Percentiles rank a stretch among this genome's conserved stretches.
phyloP scores from a whole-genome alignment of 805 yeast genomes.

The Metschnikowia hibisci region DNA sequence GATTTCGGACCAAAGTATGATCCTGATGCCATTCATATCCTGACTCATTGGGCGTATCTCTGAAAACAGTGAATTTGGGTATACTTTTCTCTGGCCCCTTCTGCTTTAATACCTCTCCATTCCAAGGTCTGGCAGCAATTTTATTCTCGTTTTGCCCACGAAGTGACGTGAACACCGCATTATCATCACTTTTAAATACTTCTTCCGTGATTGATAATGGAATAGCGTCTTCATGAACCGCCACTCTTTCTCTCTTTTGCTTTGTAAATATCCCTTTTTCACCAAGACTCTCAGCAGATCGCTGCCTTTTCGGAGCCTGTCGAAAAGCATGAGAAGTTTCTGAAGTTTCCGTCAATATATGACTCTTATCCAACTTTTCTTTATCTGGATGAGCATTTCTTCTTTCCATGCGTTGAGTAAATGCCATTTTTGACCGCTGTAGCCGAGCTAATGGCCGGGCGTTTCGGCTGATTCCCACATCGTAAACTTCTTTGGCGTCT shows the following conservation, averaged over 20 bases:
- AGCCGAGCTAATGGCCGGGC: conserved; percentile 61
- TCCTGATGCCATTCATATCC: conserved; percentile 10
- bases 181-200: conserved; percentile 24
- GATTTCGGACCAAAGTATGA: conserved; percentile 47
- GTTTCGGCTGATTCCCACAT: conserved; percentile 49
- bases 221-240: conserved; percentile 27
- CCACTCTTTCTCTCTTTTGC: conserved; percentile 34
- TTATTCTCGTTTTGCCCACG: conserved; percentile 63
- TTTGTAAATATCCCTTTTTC: conserved; percentile 1
- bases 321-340: no score
- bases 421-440: conserved; percentile 37
- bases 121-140: conserved; percentile 53
- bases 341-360: no score
- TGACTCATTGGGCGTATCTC: conserved; percentile 10
- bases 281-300: no score
- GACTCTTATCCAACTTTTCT: neutral
- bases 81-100: conserved; percentile 18
- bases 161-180: conserved; percentile 42
- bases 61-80: conserved; percentile 25
- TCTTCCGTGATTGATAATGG: conserved; percentile 11
- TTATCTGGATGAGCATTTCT: neutral
- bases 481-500: conserved; percentile 60
- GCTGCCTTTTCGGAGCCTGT: neutral
- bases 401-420: conserved; percentile 22
- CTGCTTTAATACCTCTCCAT: conserved; percentile 56